Conservation (phyloP, 768 basidiomycete genomes). For the Gelatoporia subvermispora region DNA sequence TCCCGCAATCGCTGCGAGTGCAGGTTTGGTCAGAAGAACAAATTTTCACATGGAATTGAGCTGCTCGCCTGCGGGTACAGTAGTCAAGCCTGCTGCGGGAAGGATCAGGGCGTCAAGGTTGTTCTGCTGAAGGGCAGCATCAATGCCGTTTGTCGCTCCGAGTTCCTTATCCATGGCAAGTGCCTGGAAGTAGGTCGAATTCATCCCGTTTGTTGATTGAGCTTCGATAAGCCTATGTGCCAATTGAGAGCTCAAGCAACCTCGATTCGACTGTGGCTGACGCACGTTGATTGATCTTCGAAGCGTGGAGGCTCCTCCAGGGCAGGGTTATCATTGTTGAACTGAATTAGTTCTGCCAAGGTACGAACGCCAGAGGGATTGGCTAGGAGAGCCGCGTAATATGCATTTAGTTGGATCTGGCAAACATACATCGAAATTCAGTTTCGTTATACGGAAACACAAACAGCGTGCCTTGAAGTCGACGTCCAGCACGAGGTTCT, state of each 20-base stretch:
- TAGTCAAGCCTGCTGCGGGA: conserved; percentile 26
- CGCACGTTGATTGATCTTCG: conserved; percentile 30
- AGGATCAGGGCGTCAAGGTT: conserved; percentile 28
- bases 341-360: conserved; percentile 50
- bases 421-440: neutral
- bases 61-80: conserved; percentile 3
- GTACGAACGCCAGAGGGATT: conserved; percentile 23
- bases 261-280: conserved; percentile 5
- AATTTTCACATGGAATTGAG: neutral
- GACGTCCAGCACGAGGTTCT: conserved; percentile 45
- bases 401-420: conserved; percentile 23
- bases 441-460: neutral
- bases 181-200: conserved; percentile 23
- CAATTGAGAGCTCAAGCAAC: conserved; percentile 27
- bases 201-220: conserved; percentile 18
- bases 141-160: conserved; percentile 26
- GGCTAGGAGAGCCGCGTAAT: conserved; percentile 13
- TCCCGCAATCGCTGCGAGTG: conserved; percentile 47
- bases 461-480: conserved; percentile 50
- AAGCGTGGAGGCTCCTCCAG: conserved; percentile 28
- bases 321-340: conserved; percentile 51
- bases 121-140: conserved; percentile 24
- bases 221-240: conserved; percentile 19
- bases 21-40: conserved; percentile 12
- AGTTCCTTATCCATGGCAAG: conserved; percentile 24